These are phyloP conservation scores for Phialophora expanda DNA, from an alignment of 2,329 filamentous ascomycete genomes.

Conservation along the genomic window DNA sequence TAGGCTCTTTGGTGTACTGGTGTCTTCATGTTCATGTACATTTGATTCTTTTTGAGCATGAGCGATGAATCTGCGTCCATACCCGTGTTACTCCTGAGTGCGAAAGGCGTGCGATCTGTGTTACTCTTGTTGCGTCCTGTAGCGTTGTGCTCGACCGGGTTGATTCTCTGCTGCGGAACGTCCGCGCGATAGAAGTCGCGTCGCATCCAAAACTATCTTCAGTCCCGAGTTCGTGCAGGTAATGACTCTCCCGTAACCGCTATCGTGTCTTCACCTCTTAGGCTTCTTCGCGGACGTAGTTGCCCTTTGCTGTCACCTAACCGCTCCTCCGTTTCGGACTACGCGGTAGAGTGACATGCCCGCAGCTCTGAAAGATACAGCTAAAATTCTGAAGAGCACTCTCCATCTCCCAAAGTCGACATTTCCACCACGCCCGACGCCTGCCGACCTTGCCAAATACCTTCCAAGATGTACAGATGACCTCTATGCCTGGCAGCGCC, in stretches of 20 bases:
- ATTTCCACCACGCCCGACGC: conserved; percentile 62
- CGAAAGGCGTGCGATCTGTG: background rate
- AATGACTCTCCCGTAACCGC: background rate
- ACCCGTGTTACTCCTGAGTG: background rate
- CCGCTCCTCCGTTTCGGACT: conserved; percentile 7
- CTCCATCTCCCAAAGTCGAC: conserved; percentile 75
- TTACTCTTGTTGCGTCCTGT: background rate
- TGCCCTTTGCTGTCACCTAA: background rate
- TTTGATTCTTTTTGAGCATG: background rate
- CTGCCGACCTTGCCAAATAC: conserved; percentile 59
- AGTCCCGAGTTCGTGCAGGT: background rate
- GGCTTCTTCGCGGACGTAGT: background rate
- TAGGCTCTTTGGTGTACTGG: background rate
- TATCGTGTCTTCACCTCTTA: background rate
- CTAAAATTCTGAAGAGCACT: conserved; percentile 73
- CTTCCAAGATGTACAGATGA: conserved; percentile 81
- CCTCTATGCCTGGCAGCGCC: conserved; percentile 84
- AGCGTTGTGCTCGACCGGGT: background rate
- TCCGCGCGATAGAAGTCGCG: conserved; percentile 1
- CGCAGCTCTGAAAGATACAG: conserved; percentile 40
- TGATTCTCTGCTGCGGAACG: background rate
- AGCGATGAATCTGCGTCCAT: background rate
- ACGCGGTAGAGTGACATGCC: conserved; percentile 35
- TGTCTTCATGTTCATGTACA: background rate
- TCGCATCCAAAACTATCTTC: background rate